Evolutionary conservation across 2,329 filamentous ascomycete genomes (phyloP), one percentile per base, ranked within the genome.

Genomic region (Fusarium irregulare): DNA sequence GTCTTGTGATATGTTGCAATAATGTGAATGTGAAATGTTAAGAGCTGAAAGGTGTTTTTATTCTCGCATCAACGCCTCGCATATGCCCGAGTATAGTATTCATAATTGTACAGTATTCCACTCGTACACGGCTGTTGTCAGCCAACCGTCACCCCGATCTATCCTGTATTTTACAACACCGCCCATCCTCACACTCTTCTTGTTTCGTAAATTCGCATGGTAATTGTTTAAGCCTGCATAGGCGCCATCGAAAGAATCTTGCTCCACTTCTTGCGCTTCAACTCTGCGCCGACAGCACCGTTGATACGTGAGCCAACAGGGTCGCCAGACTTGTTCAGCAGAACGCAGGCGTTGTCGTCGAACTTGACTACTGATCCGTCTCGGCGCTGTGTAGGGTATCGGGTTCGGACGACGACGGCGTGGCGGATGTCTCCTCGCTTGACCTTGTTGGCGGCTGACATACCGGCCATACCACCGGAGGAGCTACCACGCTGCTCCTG

Each of bases 181-280:
- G 11, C 48, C 49, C 53, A 28, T 45, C 48, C 51, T 37, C 34
- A 37, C 44, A 32, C 42, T 44, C 14, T 37, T 37, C 34, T 37
- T 37, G 18, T 37, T 3, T 14, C 41, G 5, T n/a, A 51, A 42
- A 18, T 18, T 48, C 54, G 50, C 34, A 21, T 45, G 57, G 20
- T 40, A 13, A 40, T 16, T 20, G 18, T 57, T 74, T 82, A 88
- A 40, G 83, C 87, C 75, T 89, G 85, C 82, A 87, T 86, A 23
- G 96, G 95, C 57, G 96, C 96, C 87, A 99, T 88, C 74, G 93
- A 97, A 78, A 99, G 82, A 76, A 99, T 98, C 88, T 98, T 99
- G 76, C 94, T 97, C 96, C 96, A 99, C 83, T 97, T 92, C 86
- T 93, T 96, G 79, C 93, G 89, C 79, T 93, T 90, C 80, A 99